Conservation (phyloP, 164 flowering plant genomes). For the Paratinospora sagittata region DNA sequence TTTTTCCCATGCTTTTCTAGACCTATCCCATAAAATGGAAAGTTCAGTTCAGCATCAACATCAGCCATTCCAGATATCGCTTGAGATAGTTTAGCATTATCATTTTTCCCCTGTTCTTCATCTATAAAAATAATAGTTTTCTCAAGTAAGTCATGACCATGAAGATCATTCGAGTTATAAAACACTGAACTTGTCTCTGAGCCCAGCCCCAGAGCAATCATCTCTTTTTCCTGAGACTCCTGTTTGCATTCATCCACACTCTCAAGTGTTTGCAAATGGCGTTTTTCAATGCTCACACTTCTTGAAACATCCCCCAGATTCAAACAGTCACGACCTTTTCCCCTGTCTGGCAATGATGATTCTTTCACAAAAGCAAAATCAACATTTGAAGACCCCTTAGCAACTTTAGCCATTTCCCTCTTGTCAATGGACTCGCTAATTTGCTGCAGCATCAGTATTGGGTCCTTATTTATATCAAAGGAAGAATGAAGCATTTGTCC, state of each 20-base stretch:
- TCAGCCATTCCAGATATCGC: slow-evolving; percentile 9
- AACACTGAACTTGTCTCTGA: slow-evolving; percentile 9
- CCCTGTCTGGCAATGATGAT: slow-evolving; percentile 17
- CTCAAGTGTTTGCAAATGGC: slow-evolving; percentile 5
- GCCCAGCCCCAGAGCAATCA: too few relatives aligned
- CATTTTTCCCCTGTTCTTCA: slow-evolving; percentile 23
- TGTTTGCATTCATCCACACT: slow-evolving; percentile 13
- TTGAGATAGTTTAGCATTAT: slow-evolving; percentile 8
- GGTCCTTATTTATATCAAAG: slow-evolving; percentile 35
- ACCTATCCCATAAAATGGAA: slow-evolving; percentile 17
- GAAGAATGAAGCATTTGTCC: slow-evolving; percentile 15
- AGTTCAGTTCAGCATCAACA: slow-evolving; percentile 13
- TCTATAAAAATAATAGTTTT: slow-evolving; percentile 15
- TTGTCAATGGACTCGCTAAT: slow-evolving; percentile 34
- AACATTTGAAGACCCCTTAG: slow-evolving; percentile 12
- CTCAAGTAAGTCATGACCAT: slow-evolving; percentile 18
- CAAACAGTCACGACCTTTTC: slow-evolving; percentile 22
- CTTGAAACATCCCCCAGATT: slow-evolving; percentile 16
- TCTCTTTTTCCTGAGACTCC: slow-evolving; percentile 43
- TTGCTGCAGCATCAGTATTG: slow-evolving; percentile 34
- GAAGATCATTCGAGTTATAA: slow-evolving; percentile 7
- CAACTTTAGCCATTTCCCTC: slow-evolving; percentile 21
- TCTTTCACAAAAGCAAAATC: slow-evolving; percentile 24
- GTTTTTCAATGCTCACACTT: slow-evolving; percentile 13
- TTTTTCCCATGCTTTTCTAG: slow-evolving; percentile 19